phyloP scores from a whole-genome alignment of 1,284 basidiomycete genomes.

The Ceratobasidium sp. region DNA sequence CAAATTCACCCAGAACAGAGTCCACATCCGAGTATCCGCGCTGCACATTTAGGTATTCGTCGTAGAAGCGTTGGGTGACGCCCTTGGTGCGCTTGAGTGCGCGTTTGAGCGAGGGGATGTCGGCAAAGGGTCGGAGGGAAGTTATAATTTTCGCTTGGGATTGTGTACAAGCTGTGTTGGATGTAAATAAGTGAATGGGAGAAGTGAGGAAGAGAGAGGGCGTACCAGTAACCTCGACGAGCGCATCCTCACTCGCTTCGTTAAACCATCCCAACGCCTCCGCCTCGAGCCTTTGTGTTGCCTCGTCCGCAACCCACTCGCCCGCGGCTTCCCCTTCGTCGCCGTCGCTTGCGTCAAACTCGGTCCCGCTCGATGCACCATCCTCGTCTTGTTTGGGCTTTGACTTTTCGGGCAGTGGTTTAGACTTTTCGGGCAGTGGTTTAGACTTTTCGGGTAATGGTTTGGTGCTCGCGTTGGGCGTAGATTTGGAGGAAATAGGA shows the following conservation, averaged over 20 bases:
- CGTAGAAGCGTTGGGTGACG: slow-evolving; percentile 87
- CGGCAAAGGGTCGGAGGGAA: slow-evolving; percentile 78
- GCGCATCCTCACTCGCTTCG: slow-evolving; percentile 67
- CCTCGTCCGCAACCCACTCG: slow-evolving; percentile 46
- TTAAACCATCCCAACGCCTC: slow-evolving; percentile 88
- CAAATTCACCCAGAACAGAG: slow-evolving; percentile 85
- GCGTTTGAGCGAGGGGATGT: slow-evolving; percentile 76
- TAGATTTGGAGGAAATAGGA: not conserved
- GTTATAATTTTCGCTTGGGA: slow-evolving; percentile 86
- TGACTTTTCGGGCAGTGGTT: not conserved
- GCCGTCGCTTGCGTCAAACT: slow-evolving; percentile 29
- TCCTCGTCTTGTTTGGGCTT: slow-evolving; percentile 11
- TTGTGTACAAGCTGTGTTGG: slow-evolving; percentile 77
- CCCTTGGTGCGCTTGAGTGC: slow-evolving; percentile 85
- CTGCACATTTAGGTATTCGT: slow-evolving; percentile 88
- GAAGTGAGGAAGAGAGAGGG: slow-evolving; percentile 41
- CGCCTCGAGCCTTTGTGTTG: slow-evolving; percentile 53
- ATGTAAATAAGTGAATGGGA: slow-evolving; percentile 43
- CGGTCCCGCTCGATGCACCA: slow-evolving; percentile 16
- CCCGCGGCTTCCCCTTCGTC: slow-evolving; percentile 13
- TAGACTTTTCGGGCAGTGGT: slow-evolving; percentile 6
- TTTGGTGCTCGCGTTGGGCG: not conserved
- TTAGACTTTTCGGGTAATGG: slow-evolving; percentile 2
- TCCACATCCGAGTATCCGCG: slow-evolving; percentile 92
- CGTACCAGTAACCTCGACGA: slow-evolving; percentile 90